A percentile compares a stretch with the other conserved stretches of the same genome.
These are phyloP conservation scores for Pseudogymnoascus sp. DNA, from an alignment of 2,329 filamentous ascomycete genomes.

Conservation along the genomic window DNA sequence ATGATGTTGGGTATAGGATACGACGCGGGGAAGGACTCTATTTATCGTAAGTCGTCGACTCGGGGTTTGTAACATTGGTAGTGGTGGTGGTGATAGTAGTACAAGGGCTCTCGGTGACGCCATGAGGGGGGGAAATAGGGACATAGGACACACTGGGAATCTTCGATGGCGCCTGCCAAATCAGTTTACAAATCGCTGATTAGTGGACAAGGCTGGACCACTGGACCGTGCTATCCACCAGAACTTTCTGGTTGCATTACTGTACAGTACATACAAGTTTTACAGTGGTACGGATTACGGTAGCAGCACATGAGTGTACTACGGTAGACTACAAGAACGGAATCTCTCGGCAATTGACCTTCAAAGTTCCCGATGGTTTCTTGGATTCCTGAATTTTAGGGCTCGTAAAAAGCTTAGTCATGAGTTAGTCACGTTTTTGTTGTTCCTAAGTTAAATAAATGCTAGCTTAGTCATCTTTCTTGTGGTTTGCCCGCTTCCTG, in stretches of 20 bases:
- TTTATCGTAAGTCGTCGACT: slow-evolving; percentile 7
- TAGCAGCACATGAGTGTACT: background rate
- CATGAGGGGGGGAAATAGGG: background rate
- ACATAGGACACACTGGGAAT: background rate
- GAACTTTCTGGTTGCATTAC: background rate
- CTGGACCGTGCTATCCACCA: background rate
- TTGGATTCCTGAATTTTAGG: background rate
- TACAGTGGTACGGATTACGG: background rate
- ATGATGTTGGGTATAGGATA: background rate
- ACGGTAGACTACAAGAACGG: background rate
- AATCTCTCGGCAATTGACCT: background rate
- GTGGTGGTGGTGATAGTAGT: background rate
- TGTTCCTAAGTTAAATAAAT: background rate
- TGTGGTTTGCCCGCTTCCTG: background rate
- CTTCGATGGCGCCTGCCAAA: background rate
- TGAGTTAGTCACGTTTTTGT: background rate
- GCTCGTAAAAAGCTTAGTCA: background rate
- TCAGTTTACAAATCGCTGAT: slow-evolving; percentile 5
- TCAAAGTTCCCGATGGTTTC: background rate
- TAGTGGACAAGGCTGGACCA: background rate
- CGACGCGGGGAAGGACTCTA: slow-evolving; percentile 2
- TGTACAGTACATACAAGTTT: background rate
- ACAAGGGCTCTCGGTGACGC: background rate
- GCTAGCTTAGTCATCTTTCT: background rate
- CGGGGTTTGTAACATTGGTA: slow-evolving; percentile 1